phyloP scores from a whole-genome alignment of 192 early-diverging fungal species.

The Radiomyces spectabilis region DNA sequence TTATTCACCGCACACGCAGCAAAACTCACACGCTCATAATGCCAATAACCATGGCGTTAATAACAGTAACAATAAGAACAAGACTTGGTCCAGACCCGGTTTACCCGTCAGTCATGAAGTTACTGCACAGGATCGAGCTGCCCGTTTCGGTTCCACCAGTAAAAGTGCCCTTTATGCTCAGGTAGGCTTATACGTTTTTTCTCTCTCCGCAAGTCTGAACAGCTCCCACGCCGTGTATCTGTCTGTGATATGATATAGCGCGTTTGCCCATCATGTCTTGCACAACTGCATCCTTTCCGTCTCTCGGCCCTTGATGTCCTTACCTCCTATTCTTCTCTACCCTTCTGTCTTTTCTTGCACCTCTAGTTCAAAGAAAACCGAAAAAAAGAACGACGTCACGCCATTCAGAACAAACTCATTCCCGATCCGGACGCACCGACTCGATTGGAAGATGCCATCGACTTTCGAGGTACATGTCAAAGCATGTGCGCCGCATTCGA shows the following conservation, averaged over 20 bases:
- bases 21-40: too few species aligned
- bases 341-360: neutral
- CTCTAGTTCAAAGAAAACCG: conserved; percentile 57
- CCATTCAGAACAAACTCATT: conserved; percentile 53
- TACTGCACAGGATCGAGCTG: conserved; percentile 15
- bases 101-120: too few species aligned
- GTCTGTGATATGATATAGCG: too few species aligned
- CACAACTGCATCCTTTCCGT: too few species aligned
- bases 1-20: too few species aligned
- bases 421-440: conserved; percentile 44
- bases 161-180: conserved; percentile 2
- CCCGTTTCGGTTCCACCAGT: conserved; percentile 4
- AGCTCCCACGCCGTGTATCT: too few species aligned
- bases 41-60: too few species aligned
- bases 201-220: too few species aligned
- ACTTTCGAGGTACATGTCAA: conserved; percentile 70
- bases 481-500: conserved; percentile 91
- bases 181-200: neutral
- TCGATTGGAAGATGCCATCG: conserved; percentile 56
- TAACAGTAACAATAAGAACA: too few species aligned
- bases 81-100: too few species aligned
- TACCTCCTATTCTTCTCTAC: neutral
- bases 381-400: conserved; percentile 50
- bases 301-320: neutral
- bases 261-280: too few species aligned